Evolutionary conservation across 2,329 filamentous ascomycete genomes (phyloP).

Genomic region (Calycina marina): DNA sequence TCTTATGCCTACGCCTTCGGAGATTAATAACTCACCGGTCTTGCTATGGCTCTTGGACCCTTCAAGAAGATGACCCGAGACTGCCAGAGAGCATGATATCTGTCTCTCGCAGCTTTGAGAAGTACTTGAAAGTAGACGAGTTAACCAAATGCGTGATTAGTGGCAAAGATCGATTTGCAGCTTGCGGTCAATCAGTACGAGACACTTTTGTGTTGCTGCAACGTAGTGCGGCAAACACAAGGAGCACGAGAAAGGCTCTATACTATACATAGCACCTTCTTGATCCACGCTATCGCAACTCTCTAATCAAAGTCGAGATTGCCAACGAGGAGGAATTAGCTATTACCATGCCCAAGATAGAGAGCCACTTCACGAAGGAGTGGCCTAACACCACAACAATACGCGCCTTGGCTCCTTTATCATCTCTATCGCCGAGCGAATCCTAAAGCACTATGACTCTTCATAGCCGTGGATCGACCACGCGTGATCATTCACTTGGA

Average conservation of each 20-base stretch:
- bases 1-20: neutral
- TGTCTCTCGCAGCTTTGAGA: neutral
- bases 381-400: neutral
- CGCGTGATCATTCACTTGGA: no score
- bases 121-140: neutral
- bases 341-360: no score
- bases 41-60: neutral
- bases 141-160: neutral
- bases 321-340: neutral
- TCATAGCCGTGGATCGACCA: no score
- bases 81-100: neutral
- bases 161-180: neutral
- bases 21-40: neutral
- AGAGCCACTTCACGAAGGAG: neutral
- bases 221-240: neutral
- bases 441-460: no score
- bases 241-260: neutral
- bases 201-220: neutral
- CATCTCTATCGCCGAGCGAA: no score
- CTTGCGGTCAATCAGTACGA: neutral
- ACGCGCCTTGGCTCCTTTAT: no score
- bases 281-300: neutral
- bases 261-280: slow-evolving; percentile 1
- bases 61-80: neutral
- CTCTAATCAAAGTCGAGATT: neutral